phyloP scores from a whole-genome alignment of 495 filamentous ascomycete genomes.

The Hypoxylon trugodes region DNA sequence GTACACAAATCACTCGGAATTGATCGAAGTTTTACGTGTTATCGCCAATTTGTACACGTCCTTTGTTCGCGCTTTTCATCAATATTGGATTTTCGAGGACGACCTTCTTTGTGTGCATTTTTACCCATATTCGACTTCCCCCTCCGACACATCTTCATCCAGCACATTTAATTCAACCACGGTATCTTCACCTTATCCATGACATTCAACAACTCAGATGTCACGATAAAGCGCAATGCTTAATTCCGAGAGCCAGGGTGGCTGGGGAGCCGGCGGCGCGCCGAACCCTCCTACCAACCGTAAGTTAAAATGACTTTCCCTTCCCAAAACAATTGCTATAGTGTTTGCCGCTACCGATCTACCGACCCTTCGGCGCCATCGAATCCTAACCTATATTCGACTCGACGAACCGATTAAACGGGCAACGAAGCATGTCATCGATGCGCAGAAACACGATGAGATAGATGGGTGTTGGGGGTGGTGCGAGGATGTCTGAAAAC shows the following conservation, averaged over 20 bases:
- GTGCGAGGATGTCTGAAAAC: slow-evolving; percentile 18
- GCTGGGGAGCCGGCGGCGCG: slow-evolving; percentile 36
- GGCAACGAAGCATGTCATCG: neutral
- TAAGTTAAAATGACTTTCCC: slow-evolving; percentile 44
- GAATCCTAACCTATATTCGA: slow-evolving; percentile 4
- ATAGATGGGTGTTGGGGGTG: neutral
- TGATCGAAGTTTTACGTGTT: neutral
- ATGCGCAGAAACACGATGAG: neutral
- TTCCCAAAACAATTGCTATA: slow-evolving; percentile 27
- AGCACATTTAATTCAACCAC: neutral
- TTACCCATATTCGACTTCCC: slow-evolving; percentile 5
- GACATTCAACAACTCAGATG: slow-evolving; percentile 4
- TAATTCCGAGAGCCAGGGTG: slow-evolving; percentile 39
- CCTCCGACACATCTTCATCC: neutral
- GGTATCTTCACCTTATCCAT: slow-evolving; percentile 12
- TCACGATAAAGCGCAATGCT: slow-evolving; percentile 34
- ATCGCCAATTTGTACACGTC: neutral
- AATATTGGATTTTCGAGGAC: slow-evolving; percentile 11
- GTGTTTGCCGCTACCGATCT: neutral
- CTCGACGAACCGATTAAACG: neutral
- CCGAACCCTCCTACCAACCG: slow-evolving; percentile 38
- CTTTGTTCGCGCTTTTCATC: slow-evolving; percentile 18
- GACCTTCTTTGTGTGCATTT: slow-evolving; percentile 13
- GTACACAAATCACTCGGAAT: neutral
- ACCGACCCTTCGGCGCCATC: neutral